Evolutionary conservation across 306 rosid genomes (phyloP).

Genomic region (Lathyrus aphaca): DNA sequence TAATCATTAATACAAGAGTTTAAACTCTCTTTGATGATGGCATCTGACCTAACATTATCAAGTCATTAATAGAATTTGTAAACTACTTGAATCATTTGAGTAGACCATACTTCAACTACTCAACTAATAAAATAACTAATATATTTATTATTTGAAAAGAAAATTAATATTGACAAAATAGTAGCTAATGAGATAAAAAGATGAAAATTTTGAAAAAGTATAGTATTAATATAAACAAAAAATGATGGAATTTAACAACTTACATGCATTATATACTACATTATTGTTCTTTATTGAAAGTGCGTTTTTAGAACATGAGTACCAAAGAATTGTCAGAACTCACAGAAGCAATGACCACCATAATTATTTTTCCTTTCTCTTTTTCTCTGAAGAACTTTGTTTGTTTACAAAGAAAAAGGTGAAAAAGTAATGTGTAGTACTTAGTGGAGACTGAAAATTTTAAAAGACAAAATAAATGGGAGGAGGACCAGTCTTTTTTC

Average conservation of each 20-base stretch:
- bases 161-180: too few species aligned
- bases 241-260: neutral
- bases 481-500: slow-evolving; percentile 34
- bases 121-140: too few species aligned
- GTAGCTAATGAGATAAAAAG: neutral
- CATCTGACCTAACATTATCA: too few species aligned
- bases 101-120: too few species aligned
- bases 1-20: too few species aligned
- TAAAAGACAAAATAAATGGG: slow-evolving; percentile 40
- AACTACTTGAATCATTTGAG: too few species aligned
- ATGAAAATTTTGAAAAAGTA: neutral
- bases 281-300: slow-evolving; percentile 37
- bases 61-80: too few species aligned
- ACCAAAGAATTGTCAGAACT: slow-evolving; percentile 46
- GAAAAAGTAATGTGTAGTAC: slow-evolving; percentile 41
- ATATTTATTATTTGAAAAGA: too few species aligned
- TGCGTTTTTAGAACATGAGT: slow-evolving; percentile 26
- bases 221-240: neutral
- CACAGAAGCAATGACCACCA: slow-evolving; percentile 31
- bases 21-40: too few species aligned
- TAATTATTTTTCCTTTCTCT: slow-evolving; percentile 34
- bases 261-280: neutral
- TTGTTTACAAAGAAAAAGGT: slow-evolving; percentile 33
- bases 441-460: slow-evolving; percentile 35
- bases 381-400: slow-evolving; percentile 32